phyloP scores from a whole-genome alignment of 1,284 basidiomycete species.

The Rhodotorula sp. region DNA sequence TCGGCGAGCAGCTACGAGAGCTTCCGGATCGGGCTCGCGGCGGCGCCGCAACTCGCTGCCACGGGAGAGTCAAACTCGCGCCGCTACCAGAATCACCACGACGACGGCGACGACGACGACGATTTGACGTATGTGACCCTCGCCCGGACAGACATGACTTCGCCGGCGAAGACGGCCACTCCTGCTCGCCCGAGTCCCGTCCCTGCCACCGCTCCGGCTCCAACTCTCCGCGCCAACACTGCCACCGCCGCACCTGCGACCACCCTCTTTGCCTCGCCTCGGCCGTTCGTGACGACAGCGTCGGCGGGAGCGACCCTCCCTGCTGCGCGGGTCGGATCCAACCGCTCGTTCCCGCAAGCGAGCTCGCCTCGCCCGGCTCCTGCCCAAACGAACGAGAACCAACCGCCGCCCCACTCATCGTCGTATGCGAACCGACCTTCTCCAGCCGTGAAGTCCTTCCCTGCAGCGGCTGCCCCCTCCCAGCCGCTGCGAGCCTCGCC shows the following conservation, averaged over 20 bases:
- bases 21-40: constrained; percentile 23
- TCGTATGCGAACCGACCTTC: neutral
- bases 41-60: neutral
- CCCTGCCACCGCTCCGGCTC: neutral
- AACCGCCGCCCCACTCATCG: neutral
- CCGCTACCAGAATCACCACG: neutral
- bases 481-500: neutral
- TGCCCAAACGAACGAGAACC: neutral
- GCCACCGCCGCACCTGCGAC: neutral
- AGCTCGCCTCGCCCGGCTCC: neutral
- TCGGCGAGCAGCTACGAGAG: constrained; percentile 17
- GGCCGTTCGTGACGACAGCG: neutral
- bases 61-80: neutral
- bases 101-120: constrained; percentile 8
- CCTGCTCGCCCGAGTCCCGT: neutral
- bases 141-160: constrained; percentile 8
- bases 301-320: neutral
- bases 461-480: neutral
- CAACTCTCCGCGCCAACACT: neutral
- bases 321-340: neutral
- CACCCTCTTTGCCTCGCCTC: neutral
- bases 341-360: neutral
- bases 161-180: constrained; percentile 8
- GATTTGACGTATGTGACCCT: constrained; percentile 32
- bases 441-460: neutral